Evolutionary conservation across 2,329 filamentous ascomycete genomes (phyloP).

Genomic region (Diaporthe humulicola): DNA sequence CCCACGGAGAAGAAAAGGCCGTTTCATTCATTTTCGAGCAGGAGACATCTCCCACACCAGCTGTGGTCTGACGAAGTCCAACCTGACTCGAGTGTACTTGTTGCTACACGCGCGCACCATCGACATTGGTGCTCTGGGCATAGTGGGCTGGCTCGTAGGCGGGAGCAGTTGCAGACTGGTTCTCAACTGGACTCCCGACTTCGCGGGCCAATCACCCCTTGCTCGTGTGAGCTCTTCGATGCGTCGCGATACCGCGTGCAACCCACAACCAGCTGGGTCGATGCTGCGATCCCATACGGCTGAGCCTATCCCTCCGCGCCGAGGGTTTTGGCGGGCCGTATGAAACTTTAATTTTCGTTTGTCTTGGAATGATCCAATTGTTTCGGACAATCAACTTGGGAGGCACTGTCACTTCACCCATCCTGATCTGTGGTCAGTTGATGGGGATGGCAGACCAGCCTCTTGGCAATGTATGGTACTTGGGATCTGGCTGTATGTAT

Average conservation of each 20-base stretch:
- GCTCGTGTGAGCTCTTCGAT: slow-evolving; percentile 61
- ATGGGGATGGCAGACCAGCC: slow-evolving; percentile 32
- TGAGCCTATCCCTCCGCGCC: slow-evolving; percentile 28
- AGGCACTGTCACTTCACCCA: slow-evolving; percentile 20
- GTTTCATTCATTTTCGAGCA: slow-evolving; percentile 52
- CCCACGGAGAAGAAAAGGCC: slow-evolving; percentile 44
- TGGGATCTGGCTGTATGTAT: slow-evolving; percentile 9
- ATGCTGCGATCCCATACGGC: slow-evolving; percentile 65
- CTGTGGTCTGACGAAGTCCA: slow-evolving; percentile 39
- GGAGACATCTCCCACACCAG: slow-evolving; percentile 38
- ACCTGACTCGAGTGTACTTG: slow-evolving; percentile 47
- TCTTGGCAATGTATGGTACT: slow-evolving; percentile 33
- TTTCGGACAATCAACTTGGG: slow-evolving; percentile 39
- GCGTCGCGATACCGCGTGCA: slow-evolving; percentile 46
- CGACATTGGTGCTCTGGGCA: slow-evolving; percentile 50
- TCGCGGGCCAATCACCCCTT: slow-evolving; percentile 15
- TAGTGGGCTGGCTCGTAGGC: slow-evolving; percentile 41
- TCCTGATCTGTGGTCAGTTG: slow-evolving; percentile 38
- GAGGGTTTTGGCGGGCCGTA: slow-evolving; percentile 40
- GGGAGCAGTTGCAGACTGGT: slow-evolving; percentile 37
- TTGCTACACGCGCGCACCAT: slow-evolving; percentile 47
- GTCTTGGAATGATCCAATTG: slow-evolving; percentile 45
- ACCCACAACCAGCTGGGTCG: slow-evolving; percentile 59
- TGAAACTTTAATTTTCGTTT: slow-evolving; percentile 49
- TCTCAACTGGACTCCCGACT: slow-evolving; percentile 13